A percentile compares a stretch with the other conserved stretches of the same genome.
Conservation (phyloP, 805 yeast genomes). For the Candida chauliodis region DNA sequence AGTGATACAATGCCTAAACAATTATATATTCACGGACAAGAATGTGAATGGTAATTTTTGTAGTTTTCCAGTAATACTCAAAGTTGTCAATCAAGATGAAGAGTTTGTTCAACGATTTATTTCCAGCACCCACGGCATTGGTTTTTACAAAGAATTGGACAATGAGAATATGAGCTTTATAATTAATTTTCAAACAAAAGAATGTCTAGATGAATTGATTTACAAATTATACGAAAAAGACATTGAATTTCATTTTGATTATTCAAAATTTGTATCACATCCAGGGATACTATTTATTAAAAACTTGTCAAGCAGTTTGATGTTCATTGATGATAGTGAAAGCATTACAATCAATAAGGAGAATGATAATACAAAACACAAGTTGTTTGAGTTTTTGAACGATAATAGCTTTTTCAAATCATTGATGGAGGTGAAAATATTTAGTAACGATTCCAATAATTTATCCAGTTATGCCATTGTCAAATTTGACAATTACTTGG, state of each 20-base stretch:
- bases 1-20: slow-evolving; percentile 8
- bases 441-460: slow-evolving; percentile 11
- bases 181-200: slow-evolving; percentile 5
- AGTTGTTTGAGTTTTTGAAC: slow-evolving; percentile 8
- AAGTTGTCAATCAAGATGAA: slow-evolving; percentile 2
- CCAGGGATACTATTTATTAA: slow-evolving; percentile 60
- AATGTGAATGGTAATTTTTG: slow-evolving; percentile 5
- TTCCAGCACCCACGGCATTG: background rate
- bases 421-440: slow-evolving; percentile 8
- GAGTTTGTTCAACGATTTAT: background rate
- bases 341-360: slow-evolving; percentile 4
- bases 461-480: slow-evolving; percentile 27
- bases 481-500: slow-evolving; percentile 30
- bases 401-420: slow-evolving; percentile 8
- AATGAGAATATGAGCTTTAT: slow-evolving; percentile 1
- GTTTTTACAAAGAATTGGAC: background rate
- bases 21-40: slow-evolving; percentile 6
- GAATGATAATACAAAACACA: slow-evolving; percentile 1
- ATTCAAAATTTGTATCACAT: slow-evolving; percentile 37
- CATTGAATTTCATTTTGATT: slow-evolving; percentile 18
- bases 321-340: slow-evolving; percentile 12
- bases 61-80: slow-evolving; percentile 10
- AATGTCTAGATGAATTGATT: slow-evolving; percentile 9
- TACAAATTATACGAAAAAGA: slow-evolving; percentile 6
- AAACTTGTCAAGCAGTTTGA: slow-evolving; percentile 37